Base-by-base conservation (phyloP, 805 yeast genomes). In the Candida mattraensis region DNA sequence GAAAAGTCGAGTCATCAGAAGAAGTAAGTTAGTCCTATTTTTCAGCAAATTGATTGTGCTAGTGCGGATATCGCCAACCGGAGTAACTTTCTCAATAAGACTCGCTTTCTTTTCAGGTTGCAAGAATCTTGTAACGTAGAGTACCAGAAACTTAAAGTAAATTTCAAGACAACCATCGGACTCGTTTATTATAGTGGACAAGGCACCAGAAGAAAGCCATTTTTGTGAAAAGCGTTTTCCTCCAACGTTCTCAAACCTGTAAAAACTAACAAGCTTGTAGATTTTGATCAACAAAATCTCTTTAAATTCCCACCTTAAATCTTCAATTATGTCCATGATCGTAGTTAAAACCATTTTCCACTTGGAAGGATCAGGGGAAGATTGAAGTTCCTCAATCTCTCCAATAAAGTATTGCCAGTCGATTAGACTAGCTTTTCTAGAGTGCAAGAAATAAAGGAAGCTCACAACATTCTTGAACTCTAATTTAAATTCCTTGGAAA, bases 71-170 rank as follows among this genome's bases (percentile, higher is more conserved):
- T 55, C 51, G 12, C 63, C 57, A 9, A 62, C 49, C 1, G 68
- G 68, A 7, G 55, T 58, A 14, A 63, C 40, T 27, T 60, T 60
- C 20, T 62, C 67, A 13, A 62, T 34, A 19, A 61, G 27, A 19
- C 51, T 48, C 22, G 35, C 16, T 35, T 43, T 30, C 18, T 44
- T 41, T 4, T 35, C 28, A 14, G 44, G 30, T n/a, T 44, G 40
- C 45, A 45, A 25, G 33, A 36, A 53, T 7, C 39, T 38, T 4
- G 39, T 37, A 2, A 51, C 48, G 31, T 51, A 60, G 1, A 52
- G 39, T 3, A 40, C 42, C 24, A 62, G 34, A 10, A 61, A 28
- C 37, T 54, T 60, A 30, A 62, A 49, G 35, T 61, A 63, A 28
- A 54, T 48, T 19, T 56, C 60, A 8, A 61, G 34, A 26, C 57